Percentiles rank a stretch among this genome's conserved stretches.
phyloP scores from a whole-genome alignment of 441 rosid species.

The Adansonia gregorii region DNA sequence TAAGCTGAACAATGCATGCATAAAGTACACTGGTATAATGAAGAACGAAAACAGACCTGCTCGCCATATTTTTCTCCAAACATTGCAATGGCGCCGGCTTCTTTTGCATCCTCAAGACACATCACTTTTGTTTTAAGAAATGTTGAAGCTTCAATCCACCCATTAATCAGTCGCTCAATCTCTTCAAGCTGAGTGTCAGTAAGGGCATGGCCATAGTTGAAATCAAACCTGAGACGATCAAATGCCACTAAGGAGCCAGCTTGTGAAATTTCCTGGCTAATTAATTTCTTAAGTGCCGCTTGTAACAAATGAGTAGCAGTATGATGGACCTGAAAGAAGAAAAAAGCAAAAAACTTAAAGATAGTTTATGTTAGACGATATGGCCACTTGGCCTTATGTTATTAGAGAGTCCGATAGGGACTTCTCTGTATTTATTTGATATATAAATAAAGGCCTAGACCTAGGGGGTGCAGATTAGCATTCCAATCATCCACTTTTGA shows the following conservation, averaged over 20 bases:
- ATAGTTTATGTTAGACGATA: constrained; percentile 19
- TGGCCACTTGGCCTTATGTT: background rate
- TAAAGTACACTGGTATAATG: constrained; percentile 1
- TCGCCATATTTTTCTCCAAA: constrained; percentile 96
- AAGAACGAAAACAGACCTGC: constrained; percentile 52
- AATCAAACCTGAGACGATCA: constrained; percentile 95
- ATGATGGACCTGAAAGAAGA: constrained; percentile 78
- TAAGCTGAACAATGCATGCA: constrained; percentile 11
- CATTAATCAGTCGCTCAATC: constrained; percentile 73
- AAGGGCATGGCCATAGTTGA: constrained; percentile 79
- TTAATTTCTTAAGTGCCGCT: constrained; percentile 84
- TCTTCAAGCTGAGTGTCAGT: constrained; percentile 69
- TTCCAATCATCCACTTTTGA: background rate
- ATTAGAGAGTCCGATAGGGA: background rate
- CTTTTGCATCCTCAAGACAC: constrained; percentile 79
- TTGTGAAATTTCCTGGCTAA: constrained; percentile 86
- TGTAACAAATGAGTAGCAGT: constrained; percentile 96
- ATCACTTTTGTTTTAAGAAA: constrained; percentile 79
- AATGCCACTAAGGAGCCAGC: constrained; percentile 97
- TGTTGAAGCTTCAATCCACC: constrained; percentile 80
- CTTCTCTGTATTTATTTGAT: background rate
- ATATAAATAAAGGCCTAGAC: background rate
- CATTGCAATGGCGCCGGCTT: constrained; percentile 95
- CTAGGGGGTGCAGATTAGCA: background rate
- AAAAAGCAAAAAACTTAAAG: background rate